These are phyloP conservation scores for Pterulicium gracile DNA, from an alignment of 1,284 basidiomycete genomes.

Conservation along the genomic window DNA sequence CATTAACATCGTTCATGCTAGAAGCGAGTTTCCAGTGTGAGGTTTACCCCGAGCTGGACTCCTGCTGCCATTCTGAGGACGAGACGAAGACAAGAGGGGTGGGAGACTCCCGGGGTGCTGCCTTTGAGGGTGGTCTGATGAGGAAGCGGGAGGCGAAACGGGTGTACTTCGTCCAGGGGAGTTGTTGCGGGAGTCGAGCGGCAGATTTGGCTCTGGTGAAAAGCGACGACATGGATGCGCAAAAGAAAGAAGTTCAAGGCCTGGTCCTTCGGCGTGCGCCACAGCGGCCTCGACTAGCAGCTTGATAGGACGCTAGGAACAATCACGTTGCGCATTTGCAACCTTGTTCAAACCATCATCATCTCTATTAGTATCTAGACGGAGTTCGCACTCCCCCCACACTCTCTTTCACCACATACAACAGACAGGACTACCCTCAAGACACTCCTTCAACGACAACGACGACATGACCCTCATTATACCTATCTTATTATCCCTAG, in stretches of 20 bases:
- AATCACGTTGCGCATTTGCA: neutral
- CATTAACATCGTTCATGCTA: no score
- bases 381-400: neutral
- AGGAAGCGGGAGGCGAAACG: conserved; percentile 19
- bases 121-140: conserved; percentile 25
- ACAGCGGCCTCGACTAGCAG: no score
- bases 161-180: no score
- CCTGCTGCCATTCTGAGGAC: conserved; percentile 25
- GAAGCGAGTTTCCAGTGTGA: no score
- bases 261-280: no score
- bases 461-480: neutral
- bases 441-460: neutral
- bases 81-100: conserved; percentile 43
- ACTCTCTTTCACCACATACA: neutral
- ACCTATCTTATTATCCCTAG: no score
- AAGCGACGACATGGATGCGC: no score
- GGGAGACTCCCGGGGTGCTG: conserved; percentile 35
- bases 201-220: neutral
- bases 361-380: neutral
- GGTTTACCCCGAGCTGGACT: conserved; percentile 25
- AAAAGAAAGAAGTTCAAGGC: no score
- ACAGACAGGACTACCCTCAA: neutral
- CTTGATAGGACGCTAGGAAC: neutral
- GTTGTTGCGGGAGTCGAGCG: no score
- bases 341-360: neutral